These are phyloP conservation scores for Candida cerambycidarum DNA, from an alignment of 805 yeast genomes.

Conservation along the genomic window DNA sequence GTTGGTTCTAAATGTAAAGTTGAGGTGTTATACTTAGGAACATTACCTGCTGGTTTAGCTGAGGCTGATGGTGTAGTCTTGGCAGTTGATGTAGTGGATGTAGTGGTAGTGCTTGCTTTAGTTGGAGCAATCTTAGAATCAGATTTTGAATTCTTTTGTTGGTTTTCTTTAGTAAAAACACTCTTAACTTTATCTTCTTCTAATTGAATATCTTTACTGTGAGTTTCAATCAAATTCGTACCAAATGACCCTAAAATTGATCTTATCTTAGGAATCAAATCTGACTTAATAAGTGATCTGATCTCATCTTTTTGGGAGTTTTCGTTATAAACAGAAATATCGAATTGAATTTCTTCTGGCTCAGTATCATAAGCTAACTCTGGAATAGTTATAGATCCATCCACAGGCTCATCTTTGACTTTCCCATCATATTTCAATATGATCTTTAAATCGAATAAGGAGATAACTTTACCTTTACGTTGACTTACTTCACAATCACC, in stretches of 20 bases:
- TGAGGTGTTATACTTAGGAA: slow-evolving; percentile 77
- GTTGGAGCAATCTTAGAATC: background rate
- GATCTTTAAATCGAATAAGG: slow-evolving; percentile 78
- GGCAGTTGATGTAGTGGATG: slow-evolving; percentile 14
- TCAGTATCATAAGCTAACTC: slow-evolving; percentile 94
- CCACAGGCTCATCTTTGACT: slow-evolving; percentile 38
- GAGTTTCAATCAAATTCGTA: slow-evolving; percentile 65
- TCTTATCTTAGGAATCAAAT: slow-evolving; percentile 72
- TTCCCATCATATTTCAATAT: slow-evolving; percentile 48
- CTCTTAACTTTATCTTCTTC: slow-evolving; percentile 45
- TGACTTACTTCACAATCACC: slow-evolving; percentile 98
- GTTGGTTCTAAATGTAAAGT: slow-evolving; percentile 72
- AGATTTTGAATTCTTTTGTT: slow-evolving; percentile 20
- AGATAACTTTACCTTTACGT: slow-evolving; percentile 94
- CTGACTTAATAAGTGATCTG: slow-evolving; percentile 47
- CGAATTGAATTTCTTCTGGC: slow-evolving; percentile 81
- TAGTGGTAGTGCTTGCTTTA: slow-evolving; percentile 8
- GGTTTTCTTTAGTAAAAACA: slow-evolving; percentile 49
- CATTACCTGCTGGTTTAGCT: too few species aligned
- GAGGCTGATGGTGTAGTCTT: too few species aligned
- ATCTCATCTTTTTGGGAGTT: slow-evolving; percentile 48
- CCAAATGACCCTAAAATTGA: slow-evolving; percentile 65
- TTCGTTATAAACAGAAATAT: slow-evolving; percentile 63
- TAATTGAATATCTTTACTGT: slow-evolving; percentile 87
- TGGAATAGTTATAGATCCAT: slow-evolving; percentile 81